Percentiles rank a stretch among this genome's conserved stretches.
phyloP scores from a whole-genome alignment of 805 yeast genomes.

The Millerozyma acaciae region DNA sequence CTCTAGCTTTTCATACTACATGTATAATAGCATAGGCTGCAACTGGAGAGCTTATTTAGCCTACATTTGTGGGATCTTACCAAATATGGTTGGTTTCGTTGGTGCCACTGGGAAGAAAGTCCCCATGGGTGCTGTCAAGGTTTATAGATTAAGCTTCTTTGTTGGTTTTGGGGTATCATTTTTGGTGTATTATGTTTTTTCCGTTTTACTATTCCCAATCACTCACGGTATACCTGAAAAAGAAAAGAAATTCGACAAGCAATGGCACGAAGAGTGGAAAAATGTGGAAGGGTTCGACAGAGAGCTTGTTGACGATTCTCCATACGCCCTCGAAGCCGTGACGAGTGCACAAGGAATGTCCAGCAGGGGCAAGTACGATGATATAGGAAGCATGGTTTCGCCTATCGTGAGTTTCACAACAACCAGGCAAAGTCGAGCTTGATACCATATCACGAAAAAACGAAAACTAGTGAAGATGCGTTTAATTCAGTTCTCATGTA shows the following conservation, averaged over 20 bases:
- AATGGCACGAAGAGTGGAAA: slow-evolving; percentile 60
- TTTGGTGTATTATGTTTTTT: slow-evolving; percentile 40
- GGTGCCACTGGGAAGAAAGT: slow-evolving; percentile 75
- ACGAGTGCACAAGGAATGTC: background rate
- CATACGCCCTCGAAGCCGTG: background rate
- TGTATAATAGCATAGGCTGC: slow-evolving; percentile 58
- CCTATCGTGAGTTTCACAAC: background rate
- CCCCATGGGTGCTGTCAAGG: slow-evolving; percentile 71
- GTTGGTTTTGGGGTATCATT: slow-evolving; percentile 67
- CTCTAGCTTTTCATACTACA: slow-evolving; percentile 41
- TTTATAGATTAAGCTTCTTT: slow-evolving; percentile 72
- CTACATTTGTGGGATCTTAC: slow-evolving; percentile 73
- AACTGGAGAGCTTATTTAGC: slow-evolving; percentile 86
- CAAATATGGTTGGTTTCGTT: slow-evolving; percentile 84
- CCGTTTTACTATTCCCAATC: slow-evolving; percentile 52
- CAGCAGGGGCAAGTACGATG: background rate
- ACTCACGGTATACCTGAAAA: slow-evolving; percentile 28
- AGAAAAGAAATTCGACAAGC: slow-evolving; percentile 42
- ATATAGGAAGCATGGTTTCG: slow-evolving; percentile 1
- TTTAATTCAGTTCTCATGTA: too few species aligned
- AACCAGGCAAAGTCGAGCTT: too few species aligned
- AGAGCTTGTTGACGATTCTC: slow-evolving; percentile 16
- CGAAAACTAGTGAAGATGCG: too few species aligned
- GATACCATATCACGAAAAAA: too few species aligned
- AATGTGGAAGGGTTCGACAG: slow-evolving; percentile 63